Evolutionary conservation across 2,329 filamentous ascomycete species (phyloP).

Genomic region (Mycogone perniciosa): DNA sequence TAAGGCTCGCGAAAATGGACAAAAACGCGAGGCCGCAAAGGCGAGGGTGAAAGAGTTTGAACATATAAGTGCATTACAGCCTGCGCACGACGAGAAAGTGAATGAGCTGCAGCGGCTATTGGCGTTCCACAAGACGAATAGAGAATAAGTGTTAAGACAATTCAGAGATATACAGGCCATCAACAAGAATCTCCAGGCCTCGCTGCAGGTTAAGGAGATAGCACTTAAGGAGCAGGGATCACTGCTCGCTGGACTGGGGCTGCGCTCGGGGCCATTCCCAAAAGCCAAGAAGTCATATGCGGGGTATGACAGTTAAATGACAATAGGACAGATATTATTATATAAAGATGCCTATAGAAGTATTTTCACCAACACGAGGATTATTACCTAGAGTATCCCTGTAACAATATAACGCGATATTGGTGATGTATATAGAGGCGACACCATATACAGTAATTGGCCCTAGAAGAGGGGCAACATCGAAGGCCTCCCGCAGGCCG

Average conservation of each 20-base stretch:
- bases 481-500: conserved; percentile 3
- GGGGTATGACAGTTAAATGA: not conserved
- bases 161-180: conserved; percentile 2
- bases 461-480: not conserved
- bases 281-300: too few relatives aligned
- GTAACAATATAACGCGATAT: not conserved
- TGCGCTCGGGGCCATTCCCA: not conserved
- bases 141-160: conserved; percentile 1
- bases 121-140: conserved; percentile 6
- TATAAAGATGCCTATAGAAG: not conserved
- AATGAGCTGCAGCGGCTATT: conserved; percentile 2
- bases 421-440: too few relatives aligned
- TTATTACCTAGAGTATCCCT: not conserved
- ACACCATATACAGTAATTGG: not conserved
- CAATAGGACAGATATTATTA: not conserved
- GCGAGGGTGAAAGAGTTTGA: not conserved
- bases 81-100: not conserved
- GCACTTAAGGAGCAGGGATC: not conserved
- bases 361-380: not conserved
- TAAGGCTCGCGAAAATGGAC: not conserved
- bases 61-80: not conserved
- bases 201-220: not conserved
- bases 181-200: conserved; percentile 3
- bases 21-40: not conserved
- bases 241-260: not conserved